A percentile compares a stretch with the other conserved stretches of the same genome.
Conservation (phyloP, 306 rosid genomes). For the Dalbergia cochinchinensis region DNA sequence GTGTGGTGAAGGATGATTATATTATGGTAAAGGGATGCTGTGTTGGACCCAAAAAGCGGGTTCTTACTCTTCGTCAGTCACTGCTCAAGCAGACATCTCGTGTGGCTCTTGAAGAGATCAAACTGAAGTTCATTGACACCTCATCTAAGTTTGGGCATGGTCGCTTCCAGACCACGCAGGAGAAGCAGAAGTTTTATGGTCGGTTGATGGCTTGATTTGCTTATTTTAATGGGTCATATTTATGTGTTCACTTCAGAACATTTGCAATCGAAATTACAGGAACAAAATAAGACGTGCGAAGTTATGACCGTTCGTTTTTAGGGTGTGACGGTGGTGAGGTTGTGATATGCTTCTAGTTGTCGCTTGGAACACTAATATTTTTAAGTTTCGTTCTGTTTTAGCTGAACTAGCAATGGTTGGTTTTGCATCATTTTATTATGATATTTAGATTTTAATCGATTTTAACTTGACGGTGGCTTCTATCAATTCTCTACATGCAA, state of each 20-base stretch:
- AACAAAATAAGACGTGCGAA: neutral
- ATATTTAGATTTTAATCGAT: too few species aligned
- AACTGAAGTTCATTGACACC: conserved; percentile 78
- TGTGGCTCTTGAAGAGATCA: conserved; percentile 73
- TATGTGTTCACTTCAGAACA: neutral
- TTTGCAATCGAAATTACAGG: neutral
- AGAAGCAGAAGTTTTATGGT: conserved; percentile 77
- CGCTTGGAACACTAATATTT: neutral
- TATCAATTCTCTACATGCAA: too few species aligned
- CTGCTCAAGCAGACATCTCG: conserved; percentile 79
- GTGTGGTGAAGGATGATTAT: conserved; percentile 70
- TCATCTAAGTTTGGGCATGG: conserved; percentile 91
- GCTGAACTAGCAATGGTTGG: neutral
- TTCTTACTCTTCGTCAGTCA: conserved; percentile 77
- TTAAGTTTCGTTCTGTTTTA: too few species aligned
- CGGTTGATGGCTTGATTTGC: conserved; percentile 61
- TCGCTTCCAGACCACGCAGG: conserved; percentile 76
- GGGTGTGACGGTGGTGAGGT: neutral
- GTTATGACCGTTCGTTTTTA: too few species aligned
- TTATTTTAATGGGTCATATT: neutral
- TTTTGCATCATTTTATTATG: neutral
- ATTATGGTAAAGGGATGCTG: conserved; percentile 73
- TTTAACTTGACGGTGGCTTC: too few species aligned
- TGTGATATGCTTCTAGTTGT: too few species aligned
- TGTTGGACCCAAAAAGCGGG: conserved; percentile 81